Conservation (phyloP, 148 eudicot species). For the Rheum nobile region DNA sequence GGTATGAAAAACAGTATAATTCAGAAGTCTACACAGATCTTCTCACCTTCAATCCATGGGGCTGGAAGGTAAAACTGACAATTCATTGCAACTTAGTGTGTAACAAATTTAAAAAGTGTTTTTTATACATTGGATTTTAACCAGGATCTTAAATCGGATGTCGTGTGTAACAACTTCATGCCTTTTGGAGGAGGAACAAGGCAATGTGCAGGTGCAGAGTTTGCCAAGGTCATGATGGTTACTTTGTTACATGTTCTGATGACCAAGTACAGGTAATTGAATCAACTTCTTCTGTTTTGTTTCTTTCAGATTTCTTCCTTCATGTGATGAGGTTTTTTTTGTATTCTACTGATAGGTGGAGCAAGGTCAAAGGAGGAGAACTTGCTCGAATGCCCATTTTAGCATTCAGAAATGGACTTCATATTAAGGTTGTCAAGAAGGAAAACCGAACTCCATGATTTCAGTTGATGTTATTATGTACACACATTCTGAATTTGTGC, state of each 20-base stretch:
- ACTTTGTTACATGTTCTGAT: too few relatives aligned
- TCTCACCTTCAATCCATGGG: constrained; percentile 33
- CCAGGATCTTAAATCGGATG: too few relatives aligned
- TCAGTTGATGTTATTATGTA: too few relatives aligned
- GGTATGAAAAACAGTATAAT: constrained; percentile 32
- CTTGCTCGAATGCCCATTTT: constrained; percentile 23
- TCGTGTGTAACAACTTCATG: constrained; percentile 24
- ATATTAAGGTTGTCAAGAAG: constrained; percentile 16
- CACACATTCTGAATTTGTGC: too few relatives aligned
- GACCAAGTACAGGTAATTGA: too few relatives aligned
- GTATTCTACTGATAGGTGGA: constrained; percentile 10
- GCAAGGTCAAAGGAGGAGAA: constrained; percentile 26
- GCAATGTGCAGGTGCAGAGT: constrained; percentile 37
- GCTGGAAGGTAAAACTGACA: constrained; percentile 29
- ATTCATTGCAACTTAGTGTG: too few relatives aligned
- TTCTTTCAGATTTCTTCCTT: background rate
- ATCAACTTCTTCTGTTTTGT: too few relatives aligned
- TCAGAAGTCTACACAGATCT: constrained; percentile 26
- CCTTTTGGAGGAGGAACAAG: constrained; percentile 39
- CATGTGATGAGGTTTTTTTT: background rate
- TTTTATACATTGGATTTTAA: background rate
- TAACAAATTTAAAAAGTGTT: background rate
- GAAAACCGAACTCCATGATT: too few relatives aligned
- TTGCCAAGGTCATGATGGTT: too few relatives aligned
- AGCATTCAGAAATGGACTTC: constrained; percentile 17